Conservation (phyloP, 129 eudicot genomes). For the Oenanthe sinensis region DNA sequence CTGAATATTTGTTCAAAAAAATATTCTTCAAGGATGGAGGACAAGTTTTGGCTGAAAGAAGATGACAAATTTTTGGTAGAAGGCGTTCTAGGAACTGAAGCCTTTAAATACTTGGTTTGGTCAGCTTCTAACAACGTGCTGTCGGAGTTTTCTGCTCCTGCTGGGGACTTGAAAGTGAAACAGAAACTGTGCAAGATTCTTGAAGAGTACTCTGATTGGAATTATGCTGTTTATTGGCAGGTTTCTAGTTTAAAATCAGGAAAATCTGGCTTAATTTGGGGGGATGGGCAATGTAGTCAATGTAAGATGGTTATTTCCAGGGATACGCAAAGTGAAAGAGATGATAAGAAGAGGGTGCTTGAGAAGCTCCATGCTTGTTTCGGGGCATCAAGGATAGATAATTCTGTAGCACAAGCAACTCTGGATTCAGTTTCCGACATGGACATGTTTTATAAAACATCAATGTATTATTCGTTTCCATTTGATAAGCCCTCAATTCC, state of each 20-base stretch:
- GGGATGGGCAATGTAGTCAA: conserved; percentile 64
- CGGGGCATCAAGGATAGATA: conserved; percentile 44
- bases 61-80: conserved; percentile 58
- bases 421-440: conserved; percentile 54
- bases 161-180: conserved; percentile 53
- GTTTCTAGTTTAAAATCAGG: conserved; percentile 68
- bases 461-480: conserved; percentile 61
- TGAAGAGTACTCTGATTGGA: conserved; percentile 60
- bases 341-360: conserved; percentile 48
- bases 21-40: conserved; percentile 40
- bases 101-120: conserved; percentile 40
- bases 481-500: conserved; percentile 78
- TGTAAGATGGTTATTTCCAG: conserved; percentile 19
- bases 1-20: neutral
- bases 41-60: conserved; percentile 46
- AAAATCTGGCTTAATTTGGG: conserved; percentile 81
- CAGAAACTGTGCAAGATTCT: conserved; percentile 54
- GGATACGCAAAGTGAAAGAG: conserved; percentile 2
- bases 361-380: conserved; percentile 56
- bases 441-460: conserved; percentile 64
- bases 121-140: conserved; percentile 33
- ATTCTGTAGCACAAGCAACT: conserved; percentile 19
- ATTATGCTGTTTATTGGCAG: conserved; percentile 80
- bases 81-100: conserved; percentile 64
- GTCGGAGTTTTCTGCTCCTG: conserved; percentile 38